A percentile compares a stretch with the other conserved stretches of the same genome.
Conservation (phyloP, 768 basidiomycete genomes). For the Daedalea quercina region DNA sequence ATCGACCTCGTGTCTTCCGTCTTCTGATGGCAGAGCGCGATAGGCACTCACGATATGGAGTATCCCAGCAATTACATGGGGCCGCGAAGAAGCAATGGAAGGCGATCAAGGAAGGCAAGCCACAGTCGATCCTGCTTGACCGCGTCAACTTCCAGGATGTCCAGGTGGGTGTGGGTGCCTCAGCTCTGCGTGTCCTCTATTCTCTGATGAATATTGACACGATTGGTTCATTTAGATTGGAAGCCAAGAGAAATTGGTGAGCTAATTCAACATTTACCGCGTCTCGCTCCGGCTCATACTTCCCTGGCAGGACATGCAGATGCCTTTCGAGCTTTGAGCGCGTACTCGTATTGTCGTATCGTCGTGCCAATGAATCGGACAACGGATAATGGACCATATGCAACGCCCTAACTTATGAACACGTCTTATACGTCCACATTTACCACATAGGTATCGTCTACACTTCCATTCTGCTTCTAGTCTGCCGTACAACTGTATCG, state of each 20-base stretch:
- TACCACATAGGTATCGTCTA: no score
- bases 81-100: not conserved
- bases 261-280: not conserved
- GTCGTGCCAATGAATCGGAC: not conserved
- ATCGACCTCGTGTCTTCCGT: not conserved
- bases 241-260: constrained; percentile 3
- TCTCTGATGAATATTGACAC: not conserved
- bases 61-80: not conserved
- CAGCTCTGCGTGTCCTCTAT: not conserved
- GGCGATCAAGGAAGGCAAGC: not conserved
- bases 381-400: no score
- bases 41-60: not conserved
- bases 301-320: not conserved
- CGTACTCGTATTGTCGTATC: not conserved
- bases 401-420: no score
- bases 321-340: not conserved
- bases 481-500: not conserved
- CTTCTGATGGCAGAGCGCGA: not conserved
- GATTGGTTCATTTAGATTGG: not conserved
- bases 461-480: no score
- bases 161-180: no score
- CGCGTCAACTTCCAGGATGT: not conserved
- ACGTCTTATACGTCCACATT: no score
- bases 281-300: not conserved
- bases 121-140: not conserved